These are phyloP conservation scores for Camellia granthamiana DNA, from an alignment of 148 eudicot species.

Conservation along the genomic window DNA sequence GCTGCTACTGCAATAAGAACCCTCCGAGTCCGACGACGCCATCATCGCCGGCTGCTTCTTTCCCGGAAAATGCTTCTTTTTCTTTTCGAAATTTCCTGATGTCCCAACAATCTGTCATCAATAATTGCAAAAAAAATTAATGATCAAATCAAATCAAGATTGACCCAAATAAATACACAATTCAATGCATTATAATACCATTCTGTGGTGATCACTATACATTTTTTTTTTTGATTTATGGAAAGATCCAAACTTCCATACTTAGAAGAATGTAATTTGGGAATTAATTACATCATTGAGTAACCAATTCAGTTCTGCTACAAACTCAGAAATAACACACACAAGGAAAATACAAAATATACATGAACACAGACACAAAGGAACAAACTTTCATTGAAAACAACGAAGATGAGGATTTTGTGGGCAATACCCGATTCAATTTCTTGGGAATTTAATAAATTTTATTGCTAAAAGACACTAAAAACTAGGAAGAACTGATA, in stretches of 20 bases:
- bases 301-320: no score
- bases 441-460: background rate
- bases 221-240: background rate
- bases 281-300: no score
- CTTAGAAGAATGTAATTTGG: no score
- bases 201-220: background rate
- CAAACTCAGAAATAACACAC: no score
- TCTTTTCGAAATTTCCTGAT: constrained; percentile 52
- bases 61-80: constrained; percentile 24
- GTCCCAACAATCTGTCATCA: constrained; percentile 70
- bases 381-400: background rate
- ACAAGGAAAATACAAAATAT: no score
- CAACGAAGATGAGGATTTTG: background rate
- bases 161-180: background rate
- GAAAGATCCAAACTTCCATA: no score
- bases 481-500: background rate
- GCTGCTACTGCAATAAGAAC: constrained; percentile 58
- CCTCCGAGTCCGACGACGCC: constrained; percentile 55
- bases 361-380: no score
- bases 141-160: background rate
- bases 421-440: background rate
- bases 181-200: background rate
- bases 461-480: background rate
- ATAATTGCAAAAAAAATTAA: background rate
- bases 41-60: constrained; percentile 11